A percentile compares a stretch with the other conserved stretches of the same genome.
phyloP scores from a whole-genome alignment of 2,329 filamentous ascomycete genomes.

The Lachnellula occidentalis region DNA sequence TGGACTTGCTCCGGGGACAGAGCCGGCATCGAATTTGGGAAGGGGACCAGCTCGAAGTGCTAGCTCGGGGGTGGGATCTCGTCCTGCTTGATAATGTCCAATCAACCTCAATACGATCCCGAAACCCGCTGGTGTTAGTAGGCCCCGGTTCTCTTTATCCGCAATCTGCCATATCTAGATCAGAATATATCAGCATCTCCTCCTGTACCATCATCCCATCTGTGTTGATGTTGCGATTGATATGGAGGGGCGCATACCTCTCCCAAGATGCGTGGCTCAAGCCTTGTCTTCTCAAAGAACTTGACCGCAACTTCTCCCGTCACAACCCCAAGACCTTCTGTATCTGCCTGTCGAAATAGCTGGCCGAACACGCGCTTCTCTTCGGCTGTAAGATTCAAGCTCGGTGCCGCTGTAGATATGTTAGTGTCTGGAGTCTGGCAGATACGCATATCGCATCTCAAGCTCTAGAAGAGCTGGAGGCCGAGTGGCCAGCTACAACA shows the following conservation, averaged over 20 bases:
- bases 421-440: conserved; percentile 14
- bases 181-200: conserved; percentile 20
- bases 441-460: not conserved
- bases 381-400: conserved; percentile 80
- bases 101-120: conserved; percentile 90
- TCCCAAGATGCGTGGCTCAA: conserved; percentile 80
- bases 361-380: conserved; percentile 93
- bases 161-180: conserved; percentile 96
- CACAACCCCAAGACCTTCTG: conserved; percentile 84
- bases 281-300: conserved; percentile 94
- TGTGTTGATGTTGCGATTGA: not conserved
- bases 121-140: conserved; percentile 89
- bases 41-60: conserved; percentile 83
- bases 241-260: conserved; percentile 49
- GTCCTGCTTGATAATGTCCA: conserved; percentile 86
- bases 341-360: conserved; percentile 89
- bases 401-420: conserved; percentile 46
- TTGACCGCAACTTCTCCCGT: conserved; percentile 94
- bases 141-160: conserved; percentile 91
- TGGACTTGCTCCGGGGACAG: conserved; percentile 30
- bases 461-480: not conserved
- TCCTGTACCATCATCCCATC: not conserved
- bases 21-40: conserved; percentile 83
- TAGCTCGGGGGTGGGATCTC: conserved; percentile 73
- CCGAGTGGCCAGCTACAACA: not conserved